Evolutionary conservation across 2,329 filamentous ascomycete genomes (phyloP), one percentile per base, ranked within the genome.

Genomic region (Niveomyces coronatus): DNA sequence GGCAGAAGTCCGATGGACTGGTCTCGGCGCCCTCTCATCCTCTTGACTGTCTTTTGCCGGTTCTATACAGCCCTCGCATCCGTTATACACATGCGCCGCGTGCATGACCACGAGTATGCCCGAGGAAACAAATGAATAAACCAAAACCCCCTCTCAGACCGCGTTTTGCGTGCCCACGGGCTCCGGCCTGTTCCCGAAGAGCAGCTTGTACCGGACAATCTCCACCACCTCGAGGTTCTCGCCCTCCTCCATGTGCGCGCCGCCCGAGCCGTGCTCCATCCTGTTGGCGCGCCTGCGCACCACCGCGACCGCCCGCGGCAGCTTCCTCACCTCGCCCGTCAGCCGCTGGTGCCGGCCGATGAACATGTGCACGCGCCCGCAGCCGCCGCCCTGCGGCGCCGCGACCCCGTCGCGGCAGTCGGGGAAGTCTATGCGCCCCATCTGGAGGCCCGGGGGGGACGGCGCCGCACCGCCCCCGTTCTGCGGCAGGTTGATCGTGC

Each of bases 321-420:
- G 62, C 61, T 87, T 94, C 68, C 87, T 94, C 34, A 94, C 79
- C 58, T 96, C 87, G 4, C 91, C 91, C 1, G 79, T 84, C 54
- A 96, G 72, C 43, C 88, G 74, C 63, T 96, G 91, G 56, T 95
- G 83, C 53, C 81, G 76, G 5, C 89, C 91, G 4, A 96, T 74
- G 54, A 89, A 94, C 34, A 96, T 64, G 53, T 94, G 85, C 19
- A 89, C 86, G 24, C 76, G 72, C 61, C 87, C 93, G 88, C 88
- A 95, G 9, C 72, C 73, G 0, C 75, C 79, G 49, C 76, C 57
- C 5, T 16, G 9, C 34, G 52, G 52, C 10, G 50, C 49, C 18
- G 49, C 56, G 10, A 53, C 51, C 8, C 74, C 60, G 37, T 74
- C 67, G 55, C n/a, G n/a, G n/a, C 88, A 85, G 49, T 85, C 71